Evolutionary conservation across 1,284 basidiomycete genomes (phyloP).

Genomic region (Pascua guehoae): DNA sequence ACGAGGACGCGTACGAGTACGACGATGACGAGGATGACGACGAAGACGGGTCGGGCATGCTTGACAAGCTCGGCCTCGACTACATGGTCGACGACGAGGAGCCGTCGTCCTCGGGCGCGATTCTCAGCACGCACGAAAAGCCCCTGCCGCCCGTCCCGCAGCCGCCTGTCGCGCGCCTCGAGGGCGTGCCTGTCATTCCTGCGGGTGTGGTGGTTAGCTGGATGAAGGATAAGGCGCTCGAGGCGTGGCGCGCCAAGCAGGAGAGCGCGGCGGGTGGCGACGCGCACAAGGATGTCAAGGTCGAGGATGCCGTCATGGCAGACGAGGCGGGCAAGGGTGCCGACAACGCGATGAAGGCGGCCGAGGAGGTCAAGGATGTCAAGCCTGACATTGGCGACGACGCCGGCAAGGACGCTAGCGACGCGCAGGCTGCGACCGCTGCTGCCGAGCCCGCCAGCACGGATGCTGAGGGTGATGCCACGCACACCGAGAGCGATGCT

Average conservation of each 20-base stretch:
- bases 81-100: slow-evolving; percentile 21
- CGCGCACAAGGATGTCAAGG: slow-evolving; percentile 1
- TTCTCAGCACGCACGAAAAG: slow-evolving; percentile 48
- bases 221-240: slow-evolving; percentile 42
- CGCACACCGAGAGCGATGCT: not conserved
- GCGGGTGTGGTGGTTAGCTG: slow-evolving; percentile 51
- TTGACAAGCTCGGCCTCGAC: slow-evolving; percentile 23
- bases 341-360: not conserved
- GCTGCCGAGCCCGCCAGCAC: not conserved
- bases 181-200: slow-evolving; percentile 33
- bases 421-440: not conserved
- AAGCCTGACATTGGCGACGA: not conserved
- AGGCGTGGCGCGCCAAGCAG: slow-evolving; percentile 34
- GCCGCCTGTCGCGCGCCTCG: slow-evolving; percentile 39
- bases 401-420: not conserved
- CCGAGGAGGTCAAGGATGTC: not conserved
- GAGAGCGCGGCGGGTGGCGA: slow-evolving; percentile 1
- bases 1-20: slow-evolving; percentile 16
- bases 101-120: slow-evolving; percentile 23
- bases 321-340: slow-evolving; percentile 1
- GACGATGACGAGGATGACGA: slow-evolving; percentile 12
- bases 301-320: not conserved
- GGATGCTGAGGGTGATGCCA: not conserved
- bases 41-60: slow-evolving; percentile 5
- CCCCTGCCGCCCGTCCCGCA: slow-evolving; percentile 39